Base-by-base conservation (phyloP, 2,329 filamentous ascomycete genomes). In the Ramularia collo-cygni region DNA sequence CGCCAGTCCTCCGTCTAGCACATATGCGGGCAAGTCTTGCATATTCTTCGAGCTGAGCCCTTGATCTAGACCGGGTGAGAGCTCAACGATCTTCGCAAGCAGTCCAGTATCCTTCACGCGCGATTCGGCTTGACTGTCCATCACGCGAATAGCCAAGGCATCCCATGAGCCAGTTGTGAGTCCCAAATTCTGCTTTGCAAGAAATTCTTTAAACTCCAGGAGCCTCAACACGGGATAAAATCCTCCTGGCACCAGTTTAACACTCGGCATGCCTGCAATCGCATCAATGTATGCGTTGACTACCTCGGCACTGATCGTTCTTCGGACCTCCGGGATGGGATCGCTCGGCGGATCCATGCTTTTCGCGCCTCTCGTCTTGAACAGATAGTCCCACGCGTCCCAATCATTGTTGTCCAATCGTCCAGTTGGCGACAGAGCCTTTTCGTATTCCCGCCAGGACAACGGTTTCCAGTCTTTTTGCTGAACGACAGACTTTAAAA, bases 261-360 rank as follows among this genome's bases (percentile, higher is more conserved):
- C 29, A 70, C 54, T 8, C 21, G 21, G 21, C 10, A 42, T 38
- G 43, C 69, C 73, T 28, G 71, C 53, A 10, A 77, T 54, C 12
- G 68, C 71, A 50, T 77, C 72, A 19, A 77, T 60, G 28, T 77
- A 67, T 4, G 73, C 71, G 37, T 69, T 63, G 17, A 79, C 66
- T 8, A 80, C 68, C 57, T 81, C 77, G 29, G 66, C 65, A 51
- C 75, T 79, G 50, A 81, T 69, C 0, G 72, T 77, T 35, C 64
- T 59, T 27, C 59, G 57, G 8, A 67, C 63, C 28, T 54, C 51
- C 8, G 42, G 17, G 3, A 29, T 21, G 14, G 40, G 28, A 6
- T 32, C 35, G 4, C 37, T 18, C 2, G 42, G 32, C 7, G 39
- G 37, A 28, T 56, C 50, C 44, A 51, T 53, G 7, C 38, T 51